Conservation (phyloP, 169 alveolate genomes). For the Cryptosporidium canis region DNA sequence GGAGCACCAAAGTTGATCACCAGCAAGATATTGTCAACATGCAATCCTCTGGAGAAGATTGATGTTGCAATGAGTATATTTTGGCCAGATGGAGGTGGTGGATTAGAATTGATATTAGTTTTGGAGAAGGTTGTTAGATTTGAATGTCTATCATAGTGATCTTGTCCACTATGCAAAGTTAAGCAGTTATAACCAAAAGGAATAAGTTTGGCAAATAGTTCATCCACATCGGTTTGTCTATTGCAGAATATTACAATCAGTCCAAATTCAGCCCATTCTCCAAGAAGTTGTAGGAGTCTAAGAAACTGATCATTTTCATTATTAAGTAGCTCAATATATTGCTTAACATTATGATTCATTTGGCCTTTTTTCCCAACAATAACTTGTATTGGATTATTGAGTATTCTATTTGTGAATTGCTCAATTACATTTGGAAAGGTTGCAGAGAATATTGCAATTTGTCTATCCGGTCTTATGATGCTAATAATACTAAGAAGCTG, state of each 20-base stretch:
- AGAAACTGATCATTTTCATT: conserved; percentile 87
- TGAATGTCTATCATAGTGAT: conserved; percentile 96
- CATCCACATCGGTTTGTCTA: conserved; percentile 96
- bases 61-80: conserved; percentile 97
- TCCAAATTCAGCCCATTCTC: conserved; percentile 95
- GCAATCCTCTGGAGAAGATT: conserved; percentile 99
- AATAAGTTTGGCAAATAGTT: conserved; percentile 81
- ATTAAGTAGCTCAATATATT: conserved; percentile 90
- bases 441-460: conserved; percentile 97
- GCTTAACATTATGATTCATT: conserved; percentile 92
- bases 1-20: conserved; percentile 98
- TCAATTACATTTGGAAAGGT: conserved; percentile 97
- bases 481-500: conserved; percentile 92
- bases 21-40: conserved; percentile 92
- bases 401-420: conserved; percentile 92
- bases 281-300: conserved; percentile 93
- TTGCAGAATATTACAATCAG: conserved; percentile 95
- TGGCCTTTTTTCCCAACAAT: conserved; percentile 91
- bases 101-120: conserved; percentile 21
- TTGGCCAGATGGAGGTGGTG: conserved; percentile 74
- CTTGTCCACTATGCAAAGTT: conserved; percentile 97
- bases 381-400: conserved; percentile 95
- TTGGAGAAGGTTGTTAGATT: conserved; percentile 45
- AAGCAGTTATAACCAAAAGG: conserved; percentile 89
- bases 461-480: conserved; percentile 92